Percentiles rank a stretch among this genome's conserved stretches.
phyloP scores from a whole-genome alignment of 495 filamentous ascomycete genomes.

The Aspergillus funiculosus region DNA sequence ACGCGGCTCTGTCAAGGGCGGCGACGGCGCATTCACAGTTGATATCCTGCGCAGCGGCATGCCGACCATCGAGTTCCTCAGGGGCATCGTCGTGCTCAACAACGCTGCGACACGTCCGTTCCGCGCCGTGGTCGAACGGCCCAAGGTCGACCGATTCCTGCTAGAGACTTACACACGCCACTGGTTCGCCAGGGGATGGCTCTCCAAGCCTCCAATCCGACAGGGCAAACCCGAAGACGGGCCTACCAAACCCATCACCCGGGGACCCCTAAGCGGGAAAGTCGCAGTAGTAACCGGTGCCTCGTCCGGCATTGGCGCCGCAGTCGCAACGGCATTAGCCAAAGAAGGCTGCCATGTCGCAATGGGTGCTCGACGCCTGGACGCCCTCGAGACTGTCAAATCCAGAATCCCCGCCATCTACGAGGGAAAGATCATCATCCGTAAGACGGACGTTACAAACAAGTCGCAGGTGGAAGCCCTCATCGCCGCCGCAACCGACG shows the following conservation, averaged over 20 bases:
- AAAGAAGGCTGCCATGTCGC: conserved; percentile 56
- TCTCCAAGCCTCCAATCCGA: conserved; percentile 47
- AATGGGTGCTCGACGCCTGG: conserved; percentile 55
- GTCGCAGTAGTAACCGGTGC: conserved; percentile 48
- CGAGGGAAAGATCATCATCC: conserved; percentile 52
- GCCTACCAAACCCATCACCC: conserved; percentile 27
- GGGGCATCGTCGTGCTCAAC: conserved; percentile 55
- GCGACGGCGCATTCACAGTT: conserved; percentile 54
- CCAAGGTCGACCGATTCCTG: conserved; percentile 53
- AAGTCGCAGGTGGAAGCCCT: conserved; percentile 50
- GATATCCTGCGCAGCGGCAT: conserved; percentile 53
- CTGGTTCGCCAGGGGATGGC: conserved; percentile 65
- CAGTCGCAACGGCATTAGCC: conserved; percentile 43
- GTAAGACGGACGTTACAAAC: conserved; percentile 57
- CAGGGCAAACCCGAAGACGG: conserved; percentile 33
- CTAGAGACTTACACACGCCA: conserved; percentile 62
- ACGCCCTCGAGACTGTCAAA: conserved; percentile 54
- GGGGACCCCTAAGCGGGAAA: conserved; percentile 48
- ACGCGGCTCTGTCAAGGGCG: conserved; percentile 49
- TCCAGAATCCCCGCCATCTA: conserved; percentile 38
- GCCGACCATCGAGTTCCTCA: conserved; percentile 57
- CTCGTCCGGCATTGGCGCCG: conserved; percentile 47
- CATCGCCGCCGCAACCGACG: conserved; percentile 42
- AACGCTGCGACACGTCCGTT: conserved; percentile 52
- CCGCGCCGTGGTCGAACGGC: conserved; percentile 50